phyloP scores from a whole-genome alignment of 768 basidiomycete genomes.

The Solioccasus polychromus region DNA sequence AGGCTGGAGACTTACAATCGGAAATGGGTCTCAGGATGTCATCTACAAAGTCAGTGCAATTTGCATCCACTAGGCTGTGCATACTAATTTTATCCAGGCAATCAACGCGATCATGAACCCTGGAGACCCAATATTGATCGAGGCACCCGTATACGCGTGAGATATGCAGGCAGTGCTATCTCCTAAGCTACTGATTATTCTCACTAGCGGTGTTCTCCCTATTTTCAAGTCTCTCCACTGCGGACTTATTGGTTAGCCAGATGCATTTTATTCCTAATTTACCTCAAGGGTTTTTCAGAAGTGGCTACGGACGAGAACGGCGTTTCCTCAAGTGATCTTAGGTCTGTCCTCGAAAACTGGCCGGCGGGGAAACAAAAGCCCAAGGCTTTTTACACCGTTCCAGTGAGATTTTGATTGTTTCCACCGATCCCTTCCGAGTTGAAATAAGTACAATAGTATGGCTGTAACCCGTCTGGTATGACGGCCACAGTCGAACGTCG shows the following conservation, averaged over 20 bases:
- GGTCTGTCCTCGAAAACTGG: slow-evolving; percentile 70
- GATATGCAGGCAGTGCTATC: slow-evolving; percentile 23
- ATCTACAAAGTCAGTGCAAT: slow-evolving; percentile 66
- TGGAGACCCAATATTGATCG: slow-evolving; percentile 79
- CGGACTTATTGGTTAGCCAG: slow-evolving; percentile 52
- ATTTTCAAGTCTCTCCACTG: slow-evolving; percentile 55
- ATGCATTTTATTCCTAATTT: not conserved
- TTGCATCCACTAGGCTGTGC: not conserved
- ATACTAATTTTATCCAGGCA: slow-evolving; percentile 44
- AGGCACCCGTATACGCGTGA: slow-evolving; percentile 77
- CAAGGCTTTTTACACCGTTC: slow-evolving; percentile 78
- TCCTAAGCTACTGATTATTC: slow-evolving; percentile 9
- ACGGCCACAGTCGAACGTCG: slow-evolving; percentile 70
- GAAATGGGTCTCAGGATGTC: slow-evolving; percentile 85
- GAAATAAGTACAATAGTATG: slow-evolving; percentile 51
- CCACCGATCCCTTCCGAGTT: slow-evolving; percentile 4
- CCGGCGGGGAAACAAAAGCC: slow-evolving; percentile 68
- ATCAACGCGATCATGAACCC: slow-evolving; percentile 68
- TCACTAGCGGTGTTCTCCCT: slow-evolving; percentile 60
- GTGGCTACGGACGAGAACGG: slow-evolving; percentile 76
- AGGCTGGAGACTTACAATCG: slow-evolving; percentile 77
- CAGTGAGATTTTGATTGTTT: slow-evolving; percentile 39
- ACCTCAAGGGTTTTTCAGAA: slow-evolving; percentile 44
- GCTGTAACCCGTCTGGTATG: slow-evolving; percentile 84
- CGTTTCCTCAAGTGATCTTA: slow-evolving; percentile 56